Evolutionary conservation across 2,329 filamentous ascomycete species (phyloP), one percentile per base, ranked within the genome.

Genomic region (Proliferodiscus dingleyae): DNA sequence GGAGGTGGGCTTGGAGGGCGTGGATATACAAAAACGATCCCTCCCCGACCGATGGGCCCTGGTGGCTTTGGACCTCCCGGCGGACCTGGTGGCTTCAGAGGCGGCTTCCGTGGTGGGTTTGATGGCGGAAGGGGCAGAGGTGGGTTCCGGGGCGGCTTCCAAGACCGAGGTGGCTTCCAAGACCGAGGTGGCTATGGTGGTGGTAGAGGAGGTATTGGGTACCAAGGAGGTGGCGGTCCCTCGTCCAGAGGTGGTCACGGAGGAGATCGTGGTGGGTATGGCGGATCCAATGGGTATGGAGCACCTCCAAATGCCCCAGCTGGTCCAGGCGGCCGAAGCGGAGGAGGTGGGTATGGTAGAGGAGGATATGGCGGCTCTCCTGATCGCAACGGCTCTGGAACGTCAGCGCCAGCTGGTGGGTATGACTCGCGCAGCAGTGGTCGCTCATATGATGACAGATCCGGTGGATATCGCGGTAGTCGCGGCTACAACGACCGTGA

Each of bases 1-100:
- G 93, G 91, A 47, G 93, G 93, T 55, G 93, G 93, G 37, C 79
- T 96, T 2, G 93, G 93, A 52, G 91, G 91, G 37, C 83, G 93
- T 60, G 87, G 88, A 54, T 97, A 97, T 68, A 97, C 91, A 46
- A 94, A 91, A 68, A 80, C 83, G 13, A 74, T 81, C 54, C 78
- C 85, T 41, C 74, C 85, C 28, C 81, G 88, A 43, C 88, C 88
- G 37, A 73, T 77, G 53, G 85, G 76, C n/a, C 75, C 77, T 16
- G 75, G 77, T 43, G 74, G 75, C 16, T 78, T 75, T 57, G 73
- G 77, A 22, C 75, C 75, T 54, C 66, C 66, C 42, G 66, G 68
- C 45, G 66, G 67, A 54, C 64, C 69, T 41, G 69, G 69, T 50
- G 75, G 78, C 33, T 74, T 64, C 48, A 38, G 54, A 39, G 53